Evolutionary conservation across 495 filamentous ascomycete genomes (phyloP).

Genomic region (Podospora appendiculata): DNA sequence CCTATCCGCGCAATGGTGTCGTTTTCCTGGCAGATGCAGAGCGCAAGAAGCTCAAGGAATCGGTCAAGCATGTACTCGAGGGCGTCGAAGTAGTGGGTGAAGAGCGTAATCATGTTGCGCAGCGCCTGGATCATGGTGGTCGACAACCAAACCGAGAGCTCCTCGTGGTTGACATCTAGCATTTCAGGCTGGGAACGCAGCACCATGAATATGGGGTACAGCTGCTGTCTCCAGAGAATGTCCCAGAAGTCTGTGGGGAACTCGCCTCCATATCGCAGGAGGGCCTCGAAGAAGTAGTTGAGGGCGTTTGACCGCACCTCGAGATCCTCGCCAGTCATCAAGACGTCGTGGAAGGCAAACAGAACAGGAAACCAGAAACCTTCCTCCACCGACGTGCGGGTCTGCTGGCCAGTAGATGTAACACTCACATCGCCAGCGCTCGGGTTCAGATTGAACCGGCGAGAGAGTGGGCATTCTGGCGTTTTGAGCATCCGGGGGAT

Average conservation of each 20-base stretch:
- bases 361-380: constrained; percentile 98
- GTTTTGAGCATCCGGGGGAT: constrained; percentile 91
- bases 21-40: constrained; percentile 98
- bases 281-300: constrained; percentile 90
- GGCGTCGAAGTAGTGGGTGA: constrained; percentile 95
- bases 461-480: constrained; percentile 87
- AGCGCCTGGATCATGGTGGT: constrained; percentile 99
- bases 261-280: constrained; percentile 81
- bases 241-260: constrained; percentile 97
- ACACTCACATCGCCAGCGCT: constrained; percentile 22
- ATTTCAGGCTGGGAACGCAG: constrained; percentile 93
- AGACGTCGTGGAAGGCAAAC: constrained; percentile 95
- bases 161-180: constrained; percentile 89
- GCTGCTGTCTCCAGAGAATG: constrained; percentile 90
- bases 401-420: constrained; percentile 35
- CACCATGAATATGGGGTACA: constrained; percentile 98
- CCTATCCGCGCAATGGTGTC: constrained; percentile 97
- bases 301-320: constrained; percentile 91
- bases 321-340: constrained; percentile 99
- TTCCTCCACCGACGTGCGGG: constrained; percentile 73
- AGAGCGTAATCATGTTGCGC: constrained; percentile 95
- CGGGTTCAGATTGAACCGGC: constrained; percentile 27
- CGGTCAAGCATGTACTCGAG: constrained; percentile 95
- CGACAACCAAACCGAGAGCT: constrained; percentile 96
- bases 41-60: constrained; percentile 83